Base-by-base conservation (phyloP, 2,329 filamentous ascomycete species). In the Aspergillus costaricaensis region DNA sequence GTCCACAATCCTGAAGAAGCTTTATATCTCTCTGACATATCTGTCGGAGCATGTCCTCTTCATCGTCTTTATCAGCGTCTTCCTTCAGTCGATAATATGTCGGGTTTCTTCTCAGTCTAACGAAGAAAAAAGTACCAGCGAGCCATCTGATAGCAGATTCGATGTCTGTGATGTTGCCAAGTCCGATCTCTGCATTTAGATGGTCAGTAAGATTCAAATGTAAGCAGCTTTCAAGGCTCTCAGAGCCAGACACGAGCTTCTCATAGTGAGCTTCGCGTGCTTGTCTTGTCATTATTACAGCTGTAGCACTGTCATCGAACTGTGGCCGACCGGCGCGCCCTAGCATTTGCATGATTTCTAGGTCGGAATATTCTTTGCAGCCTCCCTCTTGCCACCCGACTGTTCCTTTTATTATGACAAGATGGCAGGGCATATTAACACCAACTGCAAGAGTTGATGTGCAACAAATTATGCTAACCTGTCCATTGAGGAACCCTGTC, bases 341-440 rank as follows among this genome's bases (percentile, higher is more conserved):
- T 52, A 96, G 84, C 91, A 96, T 96, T 68, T 96, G 91, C 88
- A 94, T 94, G 62, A 94, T 84, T 66, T 96, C 91, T 5, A 96
- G 80, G 70, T 95, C 91, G 0, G 90, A 87, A 66, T 92, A 92
- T 71, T 95, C 91, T 58, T 87, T 84, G 39, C 85, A 81, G 6
- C 82, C 76, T 32, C 76, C 80, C 59, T 86, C 83, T 59, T 86
- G 84, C 74, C 86, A 93, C 0, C 82, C 81, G 3, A 87, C 83
- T 0, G 91, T 96, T 21, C 91, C 90, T 73, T 96, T 96, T 58
- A 96, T 84, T 9, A 96, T 86, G 4, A 93, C 91, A 3, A 93
- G 85, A 70, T 95, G 89, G 62, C 91, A 92, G 9, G 91, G 92
- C 9, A 96, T 76, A 70, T 96, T 96, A 30, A 96, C 85, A 0